Base-by-base conservation (phyloP, 2,329 filamentous ascomycete species). In the Didymella lethalis region DNA sequence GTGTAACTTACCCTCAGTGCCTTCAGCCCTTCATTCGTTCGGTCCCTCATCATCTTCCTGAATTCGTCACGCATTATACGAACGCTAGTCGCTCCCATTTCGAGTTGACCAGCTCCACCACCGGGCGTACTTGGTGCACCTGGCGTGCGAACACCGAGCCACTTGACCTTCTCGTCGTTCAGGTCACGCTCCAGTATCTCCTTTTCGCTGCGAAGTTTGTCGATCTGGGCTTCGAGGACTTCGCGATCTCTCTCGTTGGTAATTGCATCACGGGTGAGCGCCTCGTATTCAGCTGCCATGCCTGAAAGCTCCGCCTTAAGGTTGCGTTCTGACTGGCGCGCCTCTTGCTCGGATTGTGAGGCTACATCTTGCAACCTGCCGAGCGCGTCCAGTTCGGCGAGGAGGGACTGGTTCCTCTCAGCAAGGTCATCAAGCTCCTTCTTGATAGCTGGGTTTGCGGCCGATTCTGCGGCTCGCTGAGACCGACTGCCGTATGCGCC, bases 401-500 rank as follows among this genome's bases (percentile, higher is more conserved):
- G 66, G 20, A 83, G 71, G 18, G 78, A 73, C 18, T 74, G 68
- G 54, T 80, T 81, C 50, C 78, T 77, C 63, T 79, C 79, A 26
- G 77, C 81, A 38, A 88, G 78, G 8, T 81, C 81, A 58, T 88
- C 85, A 25, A 89, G 80, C 69, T 89, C 85, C 54, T 82, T 84
- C 68, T 86, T 85, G 43, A 88, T 81, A 23, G 80, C 84, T 48
- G 86, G 86, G 46, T 75, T 75, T 8, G 81, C 79, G 10, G 85
- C 85, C 11, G 84, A 84, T 72, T 89, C 87, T n/a, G 87, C 88
- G 12, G 88, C 87, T 31, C 89, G 85, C 72, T 91, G 83, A 10
- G 87, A 85, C 50, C 88, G 83, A n/a, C 84, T 86, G 40, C 95
- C 95, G 73, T 98, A 97, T 73, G 96, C 96, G 62, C 92, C 92